A percentile compares a stretch with the other conserved stretches of the same genome.
Conservation (phyloP, 164 flowering plant species). For the Euptelea pleiosperma region DNA sequence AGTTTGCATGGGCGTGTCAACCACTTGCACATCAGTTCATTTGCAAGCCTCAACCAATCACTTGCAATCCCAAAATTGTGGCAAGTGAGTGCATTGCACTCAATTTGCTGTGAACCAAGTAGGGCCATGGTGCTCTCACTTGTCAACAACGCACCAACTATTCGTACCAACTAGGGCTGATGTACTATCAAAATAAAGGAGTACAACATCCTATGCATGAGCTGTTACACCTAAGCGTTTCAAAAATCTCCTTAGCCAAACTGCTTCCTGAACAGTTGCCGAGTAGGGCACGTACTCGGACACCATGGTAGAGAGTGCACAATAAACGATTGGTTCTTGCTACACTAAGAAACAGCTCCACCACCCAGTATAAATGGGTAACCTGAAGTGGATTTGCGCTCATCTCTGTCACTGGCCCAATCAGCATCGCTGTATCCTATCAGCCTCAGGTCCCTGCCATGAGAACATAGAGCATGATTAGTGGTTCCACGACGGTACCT, state of each 20-base stretch:
- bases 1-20: too few species aligned
- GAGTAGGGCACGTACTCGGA: background rate
- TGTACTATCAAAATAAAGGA: too few species aligned
- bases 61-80: too few species aligned
- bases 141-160: too few species aligned
- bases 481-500: background rate
- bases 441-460: background rate
- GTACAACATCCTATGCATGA: background rate
- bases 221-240: too few species aligned
- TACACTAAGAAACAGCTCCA: background rate
- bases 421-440: background rate
- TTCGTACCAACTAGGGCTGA: background rate
- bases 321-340: slow-evolving; percentile 1
- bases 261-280: background rate
- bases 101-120: too few species aligned
- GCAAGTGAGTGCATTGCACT: too few species aligned
- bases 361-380: background rate
- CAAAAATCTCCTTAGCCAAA: too few species aligned
- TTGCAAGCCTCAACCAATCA: too few species aligned
- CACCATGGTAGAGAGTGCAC: background rate
- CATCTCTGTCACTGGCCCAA: too few species aligned
- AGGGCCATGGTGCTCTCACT: too few species aligned
- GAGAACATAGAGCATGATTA: background rate
- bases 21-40: too few species aligned
- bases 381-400: slow-evolving; percentile 3